Evolutionary conservation across 371 early-diverging fungal species (phyloP), one percentile per base, ranked within the genome.

Genomic region (Circinella minor): DNA sequence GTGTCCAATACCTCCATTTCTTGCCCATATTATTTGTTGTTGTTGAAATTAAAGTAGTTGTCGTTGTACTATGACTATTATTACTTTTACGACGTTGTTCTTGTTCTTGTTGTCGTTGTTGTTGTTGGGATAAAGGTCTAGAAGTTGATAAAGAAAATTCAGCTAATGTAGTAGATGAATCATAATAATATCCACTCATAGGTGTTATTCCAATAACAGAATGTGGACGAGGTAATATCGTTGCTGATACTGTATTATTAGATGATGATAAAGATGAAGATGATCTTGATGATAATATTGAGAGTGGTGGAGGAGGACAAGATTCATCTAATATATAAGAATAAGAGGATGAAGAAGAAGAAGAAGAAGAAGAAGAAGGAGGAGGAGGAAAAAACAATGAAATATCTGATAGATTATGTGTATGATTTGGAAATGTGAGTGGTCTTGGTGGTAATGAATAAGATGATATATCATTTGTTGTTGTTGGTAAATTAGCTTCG

Each of bases 151-250:
- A 27, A 27, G 63, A 17, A 17, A 18, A 63, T 4, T 10, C 47
- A 34, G 47, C 48, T 38, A 63, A 34, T 9, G 63, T 63, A 3
- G 47, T 63, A 5, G 43, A 6, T n/a, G 63, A 63, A 27, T 63
- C 47, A 47, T 47, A 63, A 51, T n/a, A 51, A 17, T 14, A 17
- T 8, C 17, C 14, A 17, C 14, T 5, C 7, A 17, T 18, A 43
- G 36, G 13, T 36, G 62, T 62, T 1, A 39, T 65, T 3, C 65
- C 65, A 36, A 65, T 55, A n/a, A 65, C 65, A 36, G 65, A 65
- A 51, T 65, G 65, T 36, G 65, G 65, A 27, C 65, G 49, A 37
- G 55, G 38, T 54, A 14, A 8, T 34, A 11, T 10, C 7, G 6
- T 34, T 18, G 14, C 27, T 34, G 57, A 20, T 57, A 34, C 14